phyloP scores from a whole-genome alignment of 257 asterid genomes.

The Przewalskia tangutica region DNA sequence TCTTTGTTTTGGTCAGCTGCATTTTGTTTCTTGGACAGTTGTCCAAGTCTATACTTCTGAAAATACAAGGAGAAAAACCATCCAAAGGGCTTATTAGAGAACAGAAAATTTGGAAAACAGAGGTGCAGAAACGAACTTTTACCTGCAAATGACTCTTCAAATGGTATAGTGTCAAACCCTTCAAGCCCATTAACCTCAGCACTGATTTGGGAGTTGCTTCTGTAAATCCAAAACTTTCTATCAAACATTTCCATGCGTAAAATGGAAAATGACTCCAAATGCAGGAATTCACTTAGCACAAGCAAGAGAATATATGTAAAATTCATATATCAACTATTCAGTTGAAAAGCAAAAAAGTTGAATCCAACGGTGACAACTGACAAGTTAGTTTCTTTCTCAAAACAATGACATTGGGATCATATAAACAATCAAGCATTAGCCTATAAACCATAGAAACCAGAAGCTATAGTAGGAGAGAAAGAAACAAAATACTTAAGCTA shows the following conservation, averaged over 20 bases:
- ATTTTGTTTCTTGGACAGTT: slow-evolving; percentile 51
- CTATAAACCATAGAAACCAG: neutral
- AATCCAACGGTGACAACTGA: neutral
- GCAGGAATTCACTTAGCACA: neutral
- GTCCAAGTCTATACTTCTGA: slow-evolving; percentile 87
- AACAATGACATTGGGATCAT: neutral
- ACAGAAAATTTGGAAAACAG: neutral
- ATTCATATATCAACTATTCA: neutral
- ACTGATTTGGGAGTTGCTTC: slow-evolving; percentile 97
- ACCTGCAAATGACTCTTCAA: slow-evolving; percentile 93
- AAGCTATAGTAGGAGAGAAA: neutral
- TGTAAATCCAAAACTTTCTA: slow-evolving; percentile 24
- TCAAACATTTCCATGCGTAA: neutral
- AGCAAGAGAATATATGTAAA: neutral
- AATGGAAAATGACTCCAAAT: neutral
- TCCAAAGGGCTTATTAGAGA: neutral
- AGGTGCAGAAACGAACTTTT: neutral
- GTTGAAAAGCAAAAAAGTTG: neutral
- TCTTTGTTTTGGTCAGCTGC: slow-evolving; percentile 27
- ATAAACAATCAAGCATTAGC: neutral
- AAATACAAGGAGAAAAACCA: neutral
- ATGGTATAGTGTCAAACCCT: slow-evolving; percentile 80
- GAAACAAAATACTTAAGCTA: neutral
- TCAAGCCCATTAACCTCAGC: slow-evolving; percentile 74
- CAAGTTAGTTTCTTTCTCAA: neutral